Base-by-base conservation (phyloP, 306 rosid genomes). In the Abrus precatorius region DNA sequence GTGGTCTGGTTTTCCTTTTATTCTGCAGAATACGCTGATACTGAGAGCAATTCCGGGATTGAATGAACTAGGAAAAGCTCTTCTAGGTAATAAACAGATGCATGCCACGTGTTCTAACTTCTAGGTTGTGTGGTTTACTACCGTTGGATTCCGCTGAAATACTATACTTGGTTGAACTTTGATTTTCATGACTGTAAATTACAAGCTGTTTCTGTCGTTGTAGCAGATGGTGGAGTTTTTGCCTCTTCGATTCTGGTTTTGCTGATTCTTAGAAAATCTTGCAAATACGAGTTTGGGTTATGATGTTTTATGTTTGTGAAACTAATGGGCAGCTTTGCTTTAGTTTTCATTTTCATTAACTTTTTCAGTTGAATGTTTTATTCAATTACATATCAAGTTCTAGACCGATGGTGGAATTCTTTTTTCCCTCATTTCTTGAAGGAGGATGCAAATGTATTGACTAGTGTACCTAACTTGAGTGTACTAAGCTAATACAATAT, bases 11-110 rank as follows among this genome's bases (percentile, higher is more conserved):
- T 67, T 77, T 9, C 28, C 14, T 45, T 64, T 72, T 13, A 4
- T 45, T 80, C 13, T 81, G 68, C 94, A 95, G 99, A 95, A 95
- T 78, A 95, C 99, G 33, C 66, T 90, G 90, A 78, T 95, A 78
- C 84, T 95, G 89, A 91, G 98, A 82, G 94, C 99, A 32, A 93
- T 95, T 84, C 99, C 97, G 0, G 99, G 99, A 67, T 79, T 95
- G 27, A 93, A 87, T 65, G 91, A 95, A 76, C 72, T 93, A 49
- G 99, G 97, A 70, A 95, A 82, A 81, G 87, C 78, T 84, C 89
- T 93, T 53, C 85, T 95, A 74, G 99, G 99, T 93, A 84, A 65
- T 78, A 11, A 27, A 80, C 12, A 10, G 7, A 7, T 74, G 53
- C 65, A 7, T 74, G 53, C 65, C 44, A 6, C 27, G 20, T 30